phyloP scores from a whole-genome alignment of 345 rosid genomes.

The Cardamine resedifolia region DNA sequence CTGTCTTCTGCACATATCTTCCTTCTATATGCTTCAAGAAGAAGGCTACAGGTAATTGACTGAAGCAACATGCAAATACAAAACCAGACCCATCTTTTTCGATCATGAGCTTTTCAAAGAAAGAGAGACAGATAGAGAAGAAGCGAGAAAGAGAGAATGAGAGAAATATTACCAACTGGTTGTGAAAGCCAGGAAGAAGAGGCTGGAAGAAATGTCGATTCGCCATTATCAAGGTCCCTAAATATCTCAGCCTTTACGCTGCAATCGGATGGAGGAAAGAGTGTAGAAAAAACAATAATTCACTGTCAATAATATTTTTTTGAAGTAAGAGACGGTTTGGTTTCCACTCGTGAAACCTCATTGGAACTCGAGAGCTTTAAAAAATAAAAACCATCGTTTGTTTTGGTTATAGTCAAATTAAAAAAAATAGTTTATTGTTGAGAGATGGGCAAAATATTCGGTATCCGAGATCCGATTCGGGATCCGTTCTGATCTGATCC shows the following conservation, averaged over 20 bases:
- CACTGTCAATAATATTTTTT: not conserved
- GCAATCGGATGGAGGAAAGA: not conserved
- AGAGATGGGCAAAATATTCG: too few species aligned
- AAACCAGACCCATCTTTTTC: not conserved
- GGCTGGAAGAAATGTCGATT: slow-evolving; percentile 14
- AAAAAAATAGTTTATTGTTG: too few species aligned
- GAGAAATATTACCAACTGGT: not conserved
- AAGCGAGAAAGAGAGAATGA: not conserved
- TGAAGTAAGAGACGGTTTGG: not conserved
- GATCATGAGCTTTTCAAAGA: not conserved
- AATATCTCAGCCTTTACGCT: not conserved
- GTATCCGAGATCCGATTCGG: too few species aligned
- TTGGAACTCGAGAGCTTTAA: not conserved
- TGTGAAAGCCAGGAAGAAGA: slow-evolving; percentile 17
- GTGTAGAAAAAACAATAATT: not conserved
- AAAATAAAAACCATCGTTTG: not conserved
- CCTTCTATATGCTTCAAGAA: not conserved
- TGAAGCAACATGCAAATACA: slow-evolving; percentile 17
- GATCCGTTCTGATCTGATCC: too few species aligned
- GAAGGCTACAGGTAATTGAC: slow-evolving; percentile 8
- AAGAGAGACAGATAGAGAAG: not conserved
- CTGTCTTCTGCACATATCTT: not conserved
- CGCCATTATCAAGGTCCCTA: not conserved
- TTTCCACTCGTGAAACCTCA: slow-evolving; percentile 7
- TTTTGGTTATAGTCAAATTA: not conserved